Percentiles rank a stretch among this genome's conserved stretches.
Conservation (phyloP, 495 filamentous ascomycete genomes). For the Entonaema liquescens region DNA sequence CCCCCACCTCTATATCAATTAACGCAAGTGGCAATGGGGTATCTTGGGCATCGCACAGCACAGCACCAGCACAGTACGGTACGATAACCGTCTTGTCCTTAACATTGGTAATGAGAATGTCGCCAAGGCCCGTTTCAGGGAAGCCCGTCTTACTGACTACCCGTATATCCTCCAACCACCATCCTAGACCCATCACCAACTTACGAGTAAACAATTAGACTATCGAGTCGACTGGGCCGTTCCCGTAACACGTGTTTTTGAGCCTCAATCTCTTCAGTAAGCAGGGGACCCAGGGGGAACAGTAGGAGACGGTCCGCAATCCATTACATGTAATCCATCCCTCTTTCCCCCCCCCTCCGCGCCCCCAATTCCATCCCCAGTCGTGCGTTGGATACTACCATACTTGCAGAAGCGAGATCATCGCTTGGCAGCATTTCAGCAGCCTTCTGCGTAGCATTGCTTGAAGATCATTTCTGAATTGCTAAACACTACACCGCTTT, state of each 20-base stretch:
- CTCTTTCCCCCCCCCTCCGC: background rate
- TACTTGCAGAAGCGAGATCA: conserved; percentile 43
- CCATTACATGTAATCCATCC: conserved; percentile 7
- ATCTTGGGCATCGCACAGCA: conserved; percentile 2
- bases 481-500: conserved; percentile 29
- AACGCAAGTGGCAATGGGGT: conserved; percentile 5
- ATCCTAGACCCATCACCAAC: conserved; percentile 30
- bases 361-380: conserved; percentile 6
- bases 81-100: conserved; percentile 13
- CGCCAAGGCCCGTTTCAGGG: conserved; percentile 32
- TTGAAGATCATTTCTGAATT: conserved; percentile 36
- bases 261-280: conserved; percentile 32
- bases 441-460: conserved; percentile 32
- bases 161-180: conserved; percentile 42
- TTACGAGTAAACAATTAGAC: conserved; percentile 9
- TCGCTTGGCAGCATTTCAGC: conserved; percentile 41
- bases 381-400: conserved; percentile 26
- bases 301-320: conserved; percentile 13
- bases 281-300: conserved; percentile 1
- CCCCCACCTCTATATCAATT: conserved; percentile 7
- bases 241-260: conserved; percentile 36
- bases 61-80: conserved; percentile 15
- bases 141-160: conserved; percentile 24
- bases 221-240: conserved; percentile 12
- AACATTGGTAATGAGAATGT: conserved; percentile 18